Evolutionary conservation across 164 flowering plant species (phyloP), one percentile per base, ranked within the genome.

Genomic region (Tetracentron sinense): DNA sequence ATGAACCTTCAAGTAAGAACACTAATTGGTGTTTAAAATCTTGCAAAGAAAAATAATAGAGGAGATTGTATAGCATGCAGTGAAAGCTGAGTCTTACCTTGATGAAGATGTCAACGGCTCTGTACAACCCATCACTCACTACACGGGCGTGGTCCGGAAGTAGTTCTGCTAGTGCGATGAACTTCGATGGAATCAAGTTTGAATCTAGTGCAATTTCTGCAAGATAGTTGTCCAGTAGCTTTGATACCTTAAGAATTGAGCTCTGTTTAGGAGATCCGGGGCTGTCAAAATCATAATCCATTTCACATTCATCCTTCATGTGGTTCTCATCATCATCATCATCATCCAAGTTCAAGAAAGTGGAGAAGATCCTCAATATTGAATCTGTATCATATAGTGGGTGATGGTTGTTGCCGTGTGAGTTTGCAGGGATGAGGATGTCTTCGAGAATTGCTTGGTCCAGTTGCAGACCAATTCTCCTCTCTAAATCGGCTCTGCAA

Each of bases 381-480:
- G 96, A 73, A 31, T 95, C 99, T 15, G 81, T 82, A 35, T 95
- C 99, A 61, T 86, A 92, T 56, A 88, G 27, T 0, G 84, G 78
- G 64, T 80, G 71, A 66, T 84, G 80, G 69, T 60, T 80, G 74
- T 67, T 79, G 23, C 92, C 85, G 54, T 76, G 72, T 35, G 84
- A 67, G 62, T 72, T 82, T n/a, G 85, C 68, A 0, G 97, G 97
- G 42, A 95, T 84, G 23, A 95, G 83, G 49, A 95, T 82, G 77
- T 95, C 99, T 71, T 92, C 99, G 21, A 95, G 90, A 66, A 95
- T 89, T 15, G 97, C 99, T 69, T 95, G 96, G 65, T 95, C 97
- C 22, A 95, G 80, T 49, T 88, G 96, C 67, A 92, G 69, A 2
- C 97, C 96, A 0, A 95, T 88, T 61, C 99, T 71, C 67, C 94